Evolutionary conservation across 768 basidiomycete genomes (phyloP), one percentile per base, ranked within the genome.

Genomic region (Tephrocybe sp.): DNA sequence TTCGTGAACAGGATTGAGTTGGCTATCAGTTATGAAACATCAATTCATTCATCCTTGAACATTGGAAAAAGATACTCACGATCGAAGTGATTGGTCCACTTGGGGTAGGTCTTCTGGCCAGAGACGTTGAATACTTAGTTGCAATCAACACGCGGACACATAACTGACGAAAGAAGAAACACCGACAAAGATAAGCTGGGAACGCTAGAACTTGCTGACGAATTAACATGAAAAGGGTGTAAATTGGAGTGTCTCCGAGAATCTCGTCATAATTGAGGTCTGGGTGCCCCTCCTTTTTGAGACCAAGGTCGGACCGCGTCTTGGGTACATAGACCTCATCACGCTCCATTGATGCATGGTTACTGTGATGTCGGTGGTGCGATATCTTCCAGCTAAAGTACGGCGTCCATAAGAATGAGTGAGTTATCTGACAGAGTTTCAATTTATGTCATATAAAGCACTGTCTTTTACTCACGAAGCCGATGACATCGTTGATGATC

Each of bases 31-130:
- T n/a, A 28, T 11, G 32, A 25, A n/a, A 37, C 20, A 23, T 26
- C 33, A n/a, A 17, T 20, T 24, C 38, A 21, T n/a, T 21, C 48
- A 7, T n/a, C n/a, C n/a, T n/a, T n/a, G n/a, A 36, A 7, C 33
- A 21, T 26, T 12, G 41, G 50, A 4, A 32, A 36, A 25, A 14
- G 2, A 43, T 7, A 69, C 80, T 65, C 50, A 83, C 81, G 82
- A 63, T 82, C 69, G 58, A 84, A 85, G 58, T 86, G 84, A 56
- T 84, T 85, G n/a, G 83, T 83, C 74, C 79, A 77, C 56, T 78
- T 76, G 1, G 81, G 80, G 59, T 84, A 83, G 18, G 58, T 63
- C 59, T 80, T 80, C 58, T 81, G 83, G 3, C 82, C 81, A 20
- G 83, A 84, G 11, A 84, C 81, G 59, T 85, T 83, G 65, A 73